phyloP scores from a whole-genome alignment of 768 basidiomycete species.

The Xerocomellus intermedius region DNA sequence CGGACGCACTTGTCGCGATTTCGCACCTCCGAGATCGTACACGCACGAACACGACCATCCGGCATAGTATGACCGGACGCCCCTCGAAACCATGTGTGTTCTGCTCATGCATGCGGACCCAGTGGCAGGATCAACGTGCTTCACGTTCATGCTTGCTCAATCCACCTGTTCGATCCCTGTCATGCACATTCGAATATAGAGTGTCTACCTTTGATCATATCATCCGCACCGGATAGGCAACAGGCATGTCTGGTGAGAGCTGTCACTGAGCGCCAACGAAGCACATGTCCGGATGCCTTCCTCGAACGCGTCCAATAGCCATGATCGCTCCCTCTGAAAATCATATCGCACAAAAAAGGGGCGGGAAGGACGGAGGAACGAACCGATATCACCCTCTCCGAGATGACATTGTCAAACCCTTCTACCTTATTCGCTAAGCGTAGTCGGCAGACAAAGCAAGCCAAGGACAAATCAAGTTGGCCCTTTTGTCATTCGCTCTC shows the following conservation, averaged over 20 bases:
- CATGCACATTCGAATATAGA: background rate
- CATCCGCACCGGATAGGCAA: background rate
- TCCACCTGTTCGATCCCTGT: background rate
- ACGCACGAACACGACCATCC: background rate
- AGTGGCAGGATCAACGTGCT: background rate
- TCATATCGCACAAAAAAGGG: background rate
- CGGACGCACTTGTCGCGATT: background rate
- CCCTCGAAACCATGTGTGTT: background rate
- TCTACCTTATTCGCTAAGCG: background rate
- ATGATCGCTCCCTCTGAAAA: background rate
- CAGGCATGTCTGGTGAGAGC: background rate
- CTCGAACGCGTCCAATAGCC: background rate
- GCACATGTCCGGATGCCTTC: background rate
- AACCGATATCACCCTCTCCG: background rate
- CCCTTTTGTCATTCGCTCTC: background rate
- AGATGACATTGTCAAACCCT: background rate
- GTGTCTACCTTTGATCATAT: background rate
- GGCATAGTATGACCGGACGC: background rate
- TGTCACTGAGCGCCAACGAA: background rate
- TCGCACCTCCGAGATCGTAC: background rate
- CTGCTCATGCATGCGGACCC: background rate
- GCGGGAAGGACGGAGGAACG: background rate
- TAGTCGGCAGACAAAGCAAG: background rate
- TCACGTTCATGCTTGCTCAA: background rate
- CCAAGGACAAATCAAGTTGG: background rate